Evolutionary conservation across 108 stramenopile species (phyloP), one percentile per base, ranked within the genome.

Genomic region (Cyclostephanos invisitatus): DNA sequence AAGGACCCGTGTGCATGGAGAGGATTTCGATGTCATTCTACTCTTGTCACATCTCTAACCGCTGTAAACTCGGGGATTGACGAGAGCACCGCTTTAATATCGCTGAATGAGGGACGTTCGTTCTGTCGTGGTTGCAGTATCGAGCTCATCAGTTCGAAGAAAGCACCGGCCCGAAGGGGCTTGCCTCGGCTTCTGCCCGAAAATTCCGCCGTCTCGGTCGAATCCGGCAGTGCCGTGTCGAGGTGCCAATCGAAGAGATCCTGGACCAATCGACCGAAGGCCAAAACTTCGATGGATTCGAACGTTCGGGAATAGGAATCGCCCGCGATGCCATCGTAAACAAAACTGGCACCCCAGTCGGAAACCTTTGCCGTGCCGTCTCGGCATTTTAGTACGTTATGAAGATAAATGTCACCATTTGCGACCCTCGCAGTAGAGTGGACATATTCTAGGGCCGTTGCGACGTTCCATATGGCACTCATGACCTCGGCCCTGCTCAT

Each of bases 321-420:
- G n/a, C n/a, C 65, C 51, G 50, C 36, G 15, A 64, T 38, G 22
- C 55, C 51, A 59, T 81, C 75, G 17, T 81, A 81, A 35, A 55
- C 70, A 20, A 75, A 81, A 27, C 62, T 64, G 27, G 80, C 75
- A 17, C 80, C 80, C 75, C 80, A 81, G 40, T 81, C 80, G 32
- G 42, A 56, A 12, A 81, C 21, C 15, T 71, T 54, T 35, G 80
- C 69, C 21, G 72, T 42, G 25, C 42, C 42, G n/a, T 65, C 27
- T 35, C 56, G 70, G 14, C 72, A 62, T 21, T 38, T 64, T 20
- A 81, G 47, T 0, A 81, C 24, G 38, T 81, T 81, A 46, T 81
- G 80, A 51, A 81, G 80, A 53, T 81, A 81, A 0, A 77, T 59
- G 27, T 81, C 80, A 7, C 80, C 62, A 57, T 81, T 70, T 6